Percentiles rank a stretch among this genome's conserved stretches.
These are phyloP conservation scores for Aphelidium insulamus DNA, from an alignment of 371 early-diverging fungal genomes.

Conservation along the genomic window DNA sequence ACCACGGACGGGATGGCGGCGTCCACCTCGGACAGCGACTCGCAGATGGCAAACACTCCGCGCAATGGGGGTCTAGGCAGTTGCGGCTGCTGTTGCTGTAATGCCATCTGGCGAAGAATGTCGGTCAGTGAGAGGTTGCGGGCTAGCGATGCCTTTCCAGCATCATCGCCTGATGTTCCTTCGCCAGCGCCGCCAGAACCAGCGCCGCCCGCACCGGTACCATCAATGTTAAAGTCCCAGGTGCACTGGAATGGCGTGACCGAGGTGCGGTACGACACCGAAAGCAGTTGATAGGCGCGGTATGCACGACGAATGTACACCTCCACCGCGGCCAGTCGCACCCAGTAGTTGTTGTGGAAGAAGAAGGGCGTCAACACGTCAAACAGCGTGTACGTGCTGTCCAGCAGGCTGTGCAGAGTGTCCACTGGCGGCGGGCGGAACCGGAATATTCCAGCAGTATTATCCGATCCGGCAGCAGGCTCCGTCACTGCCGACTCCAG, in stretches of 20 bases:
- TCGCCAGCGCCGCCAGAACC: too few species aligned
- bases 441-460: slow-evolving; percentile 42
- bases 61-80: background rate
- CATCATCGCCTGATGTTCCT: too few species aligned
- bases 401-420: slow-evolving; percentile 65
- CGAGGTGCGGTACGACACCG: slow-evolving; percentile 14
- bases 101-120: too few species aligned
- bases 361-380: slow-evolving; percentile 89
- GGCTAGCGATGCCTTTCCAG: too few species aligned
- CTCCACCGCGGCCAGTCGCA: slow-evolving; percentile 75
- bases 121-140: too few species aligned
- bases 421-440: slow-evolving; percentile 54
- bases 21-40: too few species aligned
- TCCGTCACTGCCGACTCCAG: slow-evolving; percentile 55
- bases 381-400: slow-evolving; percentile 80
- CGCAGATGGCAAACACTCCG: too few species aligned
- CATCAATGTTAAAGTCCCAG: too few species aligned
- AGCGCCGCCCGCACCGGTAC: too few species aligned
- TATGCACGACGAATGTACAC: slow-evolving; percentile 87
- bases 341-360: slow-evolving; percentile 49
- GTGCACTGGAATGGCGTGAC: slow-evolving; percentile 4
- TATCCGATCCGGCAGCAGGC: slow-evolving; percentile 17
- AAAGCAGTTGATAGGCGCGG: slow-evolving; percentile 64
- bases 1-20: slow-evolving; percentile 42
- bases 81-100: background rate